Evolutionary conservation across 2,329 filamentous ascomycete species (phyloP), one percentile per base, ranked within the genome.

Genomic region (Colletotrichum liaoningense): DNA sequence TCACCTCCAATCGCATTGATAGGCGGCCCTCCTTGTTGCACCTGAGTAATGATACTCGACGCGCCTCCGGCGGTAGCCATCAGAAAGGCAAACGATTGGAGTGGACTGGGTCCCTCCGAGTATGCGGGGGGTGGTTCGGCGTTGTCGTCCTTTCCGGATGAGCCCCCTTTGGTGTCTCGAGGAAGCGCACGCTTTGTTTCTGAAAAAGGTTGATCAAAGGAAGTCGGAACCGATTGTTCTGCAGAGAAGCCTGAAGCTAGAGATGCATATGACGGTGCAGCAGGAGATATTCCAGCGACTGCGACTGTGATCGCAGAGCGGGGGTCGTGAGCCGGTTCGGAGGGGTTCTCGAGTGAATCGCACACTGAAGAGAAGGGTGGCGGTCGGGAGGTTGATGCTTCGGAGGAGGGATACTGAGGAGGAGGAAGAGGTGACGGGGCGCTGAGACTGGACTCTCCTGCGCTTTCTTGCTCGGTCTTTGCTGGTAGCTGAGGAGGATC

Each of bases 11-110:
- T 88, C 68, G 94, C 93, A 84, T 97, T 97, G 78, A 98, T 91
- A 49, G 95, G 94, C 79, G 95, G 94, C 63, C 93, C 95, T 77
- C 93, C 93, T 85, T 99, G 97, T 82, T 97, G 95, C 79, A 99
- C 97, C 87, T 99, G 97, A 85, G 97, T 99, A 86, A 99, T 97
- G 82, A 99, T 98, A 90, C 97, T 98, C 87, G 95, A 93, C 79
- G 95, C 94, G 86, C 95, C 96, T 88, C 96, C 96, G 85, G 96
- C 95, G 83, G 95, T 94, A 85, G 97, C 95, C 97, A 99, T 99
- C 83, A 98, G 91, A 90, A 97, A 99, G 79, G 93, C 93, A 81
- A 99, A 99, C 71, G 95, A 94, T 74, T 93, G 90, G 82, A 99
- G 91, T 75, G 97, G 97, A 86, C 95, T 98, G 74, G 92, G 93